Base-by-base conservation (phyloP, 1,284 basidiomycete genomes). In the Moesziomyces sp. region DNA sequence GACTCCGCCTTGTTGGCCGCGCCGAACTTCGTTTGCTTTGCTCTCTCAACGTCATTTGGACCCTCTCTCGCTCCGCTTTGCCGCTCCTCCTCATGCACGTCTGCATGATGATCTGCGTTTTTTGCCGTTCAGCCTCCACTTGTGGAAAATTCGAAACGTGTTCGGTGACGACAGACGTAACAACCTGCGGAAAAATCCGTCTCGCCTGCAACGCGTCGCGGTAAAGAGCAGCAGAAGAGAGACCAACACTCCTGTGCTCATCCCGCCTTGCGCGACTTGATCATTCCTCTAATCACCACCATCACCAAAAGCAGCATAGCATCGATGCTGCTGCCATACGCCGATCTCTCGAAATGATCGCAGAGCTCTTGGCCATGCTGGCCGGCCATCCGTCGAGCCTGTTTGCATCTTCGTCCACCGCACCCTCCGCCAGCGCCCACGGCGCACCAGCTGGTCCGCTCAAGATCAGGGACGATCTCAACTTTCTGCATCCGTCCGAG, bases 341-440 rank as follows among this genome's bases (percentile, higher is more conserved):
- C 24, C 23, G 30, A 19, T 7, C 24, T n/a, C 18, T 9, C 47
- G 58, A 11, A 0, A 75, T 75, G 73, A 64, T 77, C 16, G 71
- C 70, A 2, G 74, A 77, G 49, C 58, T 77, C 47, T 64, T 77
- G 28, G 67, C 71, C 3, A 64, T 69, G 51, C 56, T 77, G 46
- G 63, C 60, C n/a, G 74, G 74, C 9, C 74, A 77, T 40, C 67
- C 67, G 0, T 74, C 71, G n/a, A 71, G 63, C 40, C 58, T 77
- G 2, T 77, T 77, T 35, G 64, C 73, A 11, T 77, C 72, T 5
- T 71, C 71, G 5, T 70, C 58, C 1, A 44, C 30, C 8, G 16
- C 58, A n/a, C 35, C 23, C 45, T 26, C 30, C 24, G 24, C 18
- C 45, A 35, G 19, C 18, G 14, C 18, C 33, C 24, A 24, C 16